Percentiles rank a stretch among this genome's conserved stretches.
phyloP scores from a whole-genome alignment of 257 asterid species.

The Knoxia roxburghii region DNA sequence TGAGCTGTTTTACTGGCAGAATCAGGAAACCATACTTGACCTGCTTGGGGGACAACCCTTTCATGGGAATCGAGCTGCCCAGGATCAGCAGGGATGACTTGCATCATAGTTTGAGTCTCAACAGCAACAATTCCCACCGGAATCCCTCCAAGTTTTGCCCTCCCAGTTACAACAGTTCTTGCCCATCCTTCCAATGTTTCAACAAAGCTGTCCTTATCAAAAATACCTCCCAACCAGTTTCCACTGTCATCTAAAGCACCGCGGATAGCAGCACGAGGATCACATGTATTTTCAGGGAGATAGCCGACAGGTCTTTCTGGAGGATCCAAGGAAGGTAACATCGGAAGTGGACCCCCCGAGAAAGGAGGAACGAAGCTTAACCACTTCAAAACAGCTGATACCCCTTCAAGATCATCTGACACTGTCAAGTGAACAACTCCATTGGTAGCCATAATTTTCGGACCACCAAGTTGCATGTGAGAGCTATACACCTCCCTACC shows the following conservation, averaged over 20 bases:
- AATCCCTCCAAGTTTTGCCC: constrained; percentile 93
- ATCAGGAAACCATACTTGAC: constrained; percentile 99
- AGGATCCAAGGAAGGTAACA: constrained; percentile 60
- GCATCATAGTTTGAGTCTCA: constrained; percentile 97
- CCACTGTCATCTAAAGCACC: constrained; percentile 60
- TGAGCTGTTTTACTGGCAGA: constrained; percentile 93
- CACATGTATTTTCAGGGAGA: constrained; percentile 83
- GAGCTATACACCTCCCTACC: constrained; percentile 98
- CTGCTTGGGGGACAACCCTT: constrained; percentile 92
- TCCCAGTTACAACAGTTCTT: constrained; percentile 91
- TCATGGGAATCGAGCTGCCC: constrained; percentile 97
- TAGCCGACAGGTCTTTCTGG: constrained; percentile 68
- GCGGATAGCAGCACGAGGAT: constrained; percentile 91
- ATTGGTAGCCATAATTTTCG: constrained; percentile 95
- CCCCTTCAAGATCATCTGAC: constrained; percentile 93
- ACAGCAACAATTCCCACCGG: constrained; percentile 96
- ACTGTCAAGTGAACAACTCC: constrained; percentile 98
- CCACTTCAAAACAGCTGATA: constrained; percentile 85
- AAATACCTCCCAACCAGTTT: constrained; percentile 90
- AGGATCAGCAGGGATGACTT: constrained; percentile 95
- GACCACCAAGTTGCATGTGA: constrained; percentile 99
- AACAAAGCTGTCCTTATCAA: constrained; percentile 77
- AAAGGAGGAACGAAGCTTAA: constrained; percentile 83
- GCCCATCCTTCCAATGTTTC: constrained; percentile 99
- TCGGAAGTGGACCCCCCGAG: constrained; percentile 87